phyloP scores from a whole-genome alignment of 208 protist species.

The Vickermania ingenoplastis region DNA sequence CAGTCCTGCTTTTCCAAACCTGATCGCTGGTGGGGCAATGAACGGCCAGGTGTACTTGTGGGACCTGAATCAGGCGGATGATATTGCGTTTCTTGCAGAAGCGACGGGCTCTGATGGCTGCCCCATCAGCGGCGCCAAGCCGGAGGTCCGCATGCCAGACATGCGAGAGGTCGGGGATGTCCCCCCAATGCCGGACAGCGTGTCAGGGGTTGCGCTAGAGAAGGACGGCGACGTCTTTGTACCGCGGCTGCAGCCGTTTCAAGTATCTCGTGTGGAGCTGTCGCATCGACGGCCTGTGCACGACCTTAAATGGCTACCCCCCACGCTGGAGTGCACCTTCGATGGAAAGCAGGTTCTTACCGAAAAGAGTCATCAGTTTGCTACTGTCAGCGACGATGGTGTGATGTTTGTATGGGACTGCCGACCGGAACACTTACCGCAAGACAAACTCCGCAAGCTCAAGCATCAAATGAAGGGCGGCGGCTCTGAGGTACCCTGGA shows the following conservation, averaged over 20 bases:
- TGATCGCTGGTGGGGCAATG: slow-evolving; percentile 77
- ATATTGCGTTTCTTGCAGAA: slow-evolving; percentile 10
- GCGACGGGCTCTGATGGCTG: neutral
- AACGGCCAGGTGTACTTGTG: slow-evolving; percentile 89
- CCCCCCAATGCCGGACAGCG: slow-evolving; percentile 50
- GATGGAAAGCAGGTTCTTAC: slow-evolving; percentile 74
- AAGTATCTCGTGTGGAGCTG: slow-evolving; percentile 74
- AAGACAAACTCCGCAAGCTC: slow-evolving; percentile 86
- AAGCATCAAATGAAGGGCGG: slow-evolving; percentile 68
- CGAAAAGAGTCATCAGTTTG: slow-evolving; percentile 70
- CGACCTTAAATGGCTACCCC: slow-evolving; percentile 80
- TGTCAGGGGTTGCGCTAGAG: slow-evolving; percentile 59
- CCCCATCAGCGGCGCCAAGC: neutral
- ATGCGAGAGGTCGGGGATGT: slow-evolving; percentile 60
- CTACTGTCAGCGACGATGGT: slow-evolving; percentile 81
- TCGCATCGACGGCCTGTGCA: slow-evolving; percentile 80
- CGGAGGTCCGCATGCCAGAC: neutral
- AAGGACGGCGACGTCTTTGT: slow-evolving; percentile 72
- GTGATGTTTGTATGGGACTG: slow-evolving; percentile 84
- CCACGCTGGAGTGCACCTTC: slow-evolving; percentile 68
- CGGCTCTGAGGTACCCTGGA: slow-evolving; percentile 60
- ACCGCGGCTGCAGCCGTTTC: slow-evolving; percentile 69
- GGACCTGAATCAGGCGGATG: slow-evolving; percentile 61
- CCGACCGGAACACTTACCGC: slow-evolving; percentile 69
- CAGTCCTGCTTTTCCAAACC: slow-evolving; percentile 63